Evolutionary conservation across 1,284 basidiomycete genomes (phyloP), one percentile per base, ranked within the genome.

Genomic region (Ceratobasidium papillatum): DNA sequence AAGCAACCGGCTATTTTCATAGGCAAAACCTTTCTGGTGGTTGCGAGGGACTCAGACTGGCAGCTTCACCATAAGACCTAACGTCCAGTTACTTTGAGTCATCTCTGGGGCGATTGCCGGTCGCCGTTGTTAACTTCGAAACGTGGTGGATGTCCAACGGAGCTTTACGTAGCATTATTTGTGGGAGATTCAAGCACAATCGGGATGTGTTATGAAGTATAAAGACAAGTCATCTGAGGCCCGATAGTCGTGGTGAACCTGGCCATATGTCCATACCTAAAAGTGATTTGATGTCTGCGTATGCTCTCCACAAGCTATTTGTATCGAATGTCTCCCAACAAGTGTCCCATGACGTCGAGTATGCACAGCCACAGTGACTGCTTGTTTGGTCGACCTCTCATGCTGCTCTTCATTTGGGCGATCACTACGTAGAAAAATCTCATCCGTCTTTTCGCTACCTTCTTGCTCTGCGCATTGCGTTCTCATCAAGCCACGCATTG

Each of bases 331-430:
- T 7, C 25, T 11, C 49, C 12, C 12, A 54, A 30, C 43, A 51
- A 43, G 63, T 65, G 47, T 49, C 38, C 14, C 38, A 41, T 41
- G 38, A 7, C 14, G 38, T 5, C 38, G 19, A 7, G 19, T 47
- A 3, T 27, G 8, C 56, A 59, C 56, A 59, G 56, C 56, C 56
- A 59, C 56, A 5, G 45, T n/a, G 19, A 22, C 8, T 32, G 19
- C 58, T 36, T 72, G 69, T 72, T 72, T 72, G 27, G 69, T 72
- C 45, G 12, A 27, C n/a, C 69, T 59, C 69, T 59, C 54, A 1
- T 47, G 30, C 32, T 25, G 41, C 11, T 19, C 69, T 72, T 72
- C 69, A 72, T 72, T 72, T 72, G 54, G 58, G 56, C 32, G 56
- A 59, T 59, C 56, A 59, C 56, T 59, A 59, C 56, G 56, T 59